phyloP scores from a whole-genome alignment of 2,329 filamentous ascomycete species.

The Fonsecaea monophora region DNA sequence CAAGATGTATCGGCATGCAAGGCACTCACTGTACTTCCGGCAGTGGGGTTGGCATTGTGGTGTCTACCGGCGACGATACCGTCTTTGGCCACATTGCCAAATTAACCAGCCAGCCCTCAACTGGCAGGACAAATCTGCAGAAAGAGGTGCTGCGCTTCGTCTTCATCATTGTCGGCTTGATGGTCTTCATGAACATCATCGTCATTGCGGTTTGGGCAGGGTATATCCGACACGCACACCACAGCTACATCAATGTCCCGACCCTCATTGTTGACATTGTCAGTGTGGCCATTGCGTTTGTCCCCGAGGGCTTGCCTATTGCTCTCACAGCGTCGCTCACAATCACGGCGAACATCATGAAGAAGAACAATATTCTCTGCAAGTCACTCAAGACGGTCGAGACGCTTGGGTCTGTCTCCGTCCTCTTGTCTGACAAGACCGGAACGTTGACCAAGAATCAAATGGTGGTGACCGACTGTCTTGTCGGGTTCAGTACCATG shows the following conservation, averaged over 20 bases:
- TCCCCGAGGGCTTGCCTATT: conserved; percentile 75
- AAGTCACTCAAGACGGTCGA: conserved; percentile 81
- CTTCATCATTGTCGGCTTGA: conserved; percentile 70
- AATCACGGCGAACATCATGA: conserved; percentile 78
- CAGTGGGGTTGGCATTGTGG: conserved; percentile 69
- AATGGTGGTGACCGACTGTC: conserved; percentile 75
- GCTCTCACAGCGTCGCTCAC: conserved; percentile 74
- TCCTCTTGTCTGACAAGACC: conserved; percentile 80
- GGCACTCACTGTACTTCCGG: conserved; percentile 80
- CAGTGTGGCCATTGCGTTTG: conserved; percentile 74
- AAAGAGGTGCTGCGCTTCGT: conserved; percentile 77
- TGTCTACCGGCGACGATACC: conserved; percentile 73
- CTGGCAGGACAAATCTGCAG: conserved; percentile 72
- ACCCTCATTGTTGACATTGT: conserved; percentile 76
- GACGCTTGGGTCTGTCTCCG: conserved; percentile 73
- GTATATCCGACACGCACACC: conserved; percentile 72
- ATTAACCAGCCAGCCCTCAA: conserved; percentile 72
- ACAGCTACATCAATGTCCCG: conserved; percentile 74
- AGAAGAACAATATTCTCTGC: conserved; percentile 77
- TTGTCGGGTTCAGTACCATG: conserved; percentile 62
- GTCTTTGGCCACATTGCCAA: conserved; percentile 79
- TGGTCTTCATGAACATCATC: conserved; percentile 56
- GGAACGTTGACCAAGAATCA: conserved; percentile 67
- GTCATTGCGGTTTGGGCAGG: conserved; percentile 72
- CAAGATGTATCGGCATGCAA: conserved; percentile 75